Percentiles rank a stretch among this genome's conserved stretches.
Evolutionary conservation across 2,329 filamentous ascomycete genomes (phyloP).

Genomic region (Fusarium sp.): DNA sequence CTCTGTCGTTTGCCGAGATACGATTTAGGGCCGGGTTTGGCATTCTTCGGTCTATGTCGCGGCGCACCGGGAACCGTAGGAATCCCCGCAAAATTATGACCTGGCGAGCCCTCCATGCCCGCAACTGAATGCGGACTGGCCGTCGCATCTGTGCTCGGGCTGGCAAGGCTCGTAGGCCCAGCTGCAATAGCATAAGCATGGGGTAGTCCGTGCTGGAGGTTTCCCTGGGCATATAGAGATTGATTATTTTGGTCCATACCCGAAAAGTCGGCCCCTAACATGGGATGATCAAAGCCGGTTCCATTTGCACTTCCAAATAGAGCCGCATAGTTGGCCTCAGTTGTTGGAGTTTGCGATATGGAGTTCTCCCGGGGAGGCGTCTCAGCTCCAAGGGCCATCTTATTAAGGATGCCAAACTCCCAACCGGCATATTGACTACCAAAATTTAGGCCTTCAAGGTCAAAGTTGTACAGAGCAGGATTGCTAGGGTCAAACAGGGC

Average conservation of each 20-base stretch:
- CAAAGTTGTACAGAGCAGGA: slow-evolving; percentile 94
- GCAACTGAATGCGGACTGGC: slow-evolving; percentile 71
- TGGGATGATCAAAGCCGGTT: slow-evolving; percentile 65
- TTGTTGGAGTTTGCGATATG: slow-evolving; percentile 58
- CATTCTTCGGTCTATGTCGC: slow-evolving; percentile 62
- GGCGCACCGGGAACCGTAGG: slow-evolving; percentile 47
- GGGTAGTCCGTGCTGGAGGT: slow-evolving; percentile 73
- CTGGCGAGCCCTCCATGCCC: slow-evolving; percentile 69
- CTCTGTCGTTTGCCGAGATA: slow-evolving; percentile 72
- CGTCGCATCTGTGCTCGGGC: slow-evolving; percentile 75
- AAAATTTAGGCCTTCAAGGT: slow-evolving; percentile 89
- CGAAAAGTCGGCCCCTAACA: slow-evolving; percentile 68
- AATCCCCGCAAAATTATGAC: slow-evolving; percentile 51
- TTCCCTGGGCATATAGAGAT: slow-evolving; percentile 67
- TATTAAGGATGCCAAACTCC: slow-evolving; percentile 95
- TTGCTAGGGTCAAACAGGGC: slow-evolving; percentile 91
- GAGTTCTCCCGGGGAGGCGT: slow-evolving; percentile 78
- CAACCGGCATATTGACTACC: slow-evolving; percentile 96
- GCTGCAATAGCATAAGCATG: slow-evolving; percentile 77
- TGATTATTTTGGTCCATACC: slow-evolving; percentile 65
- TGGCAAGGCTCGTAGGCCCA: slow-evolving; percentile 73
- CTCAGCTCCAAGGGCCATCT: slow-evolving; percentile 87
- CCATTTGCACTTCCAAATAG: slow-evolving; percentile 67
- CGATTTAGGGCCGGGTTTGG: slow-evolving; percentile 61
- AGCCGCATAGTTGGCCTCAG: slow-evolving; percentile 59